Evolutionary conservation across 345 rosid species (phyloP), one percentile per base, ranked within the genome.

Genomic region (Acer saccharum): DNA sequence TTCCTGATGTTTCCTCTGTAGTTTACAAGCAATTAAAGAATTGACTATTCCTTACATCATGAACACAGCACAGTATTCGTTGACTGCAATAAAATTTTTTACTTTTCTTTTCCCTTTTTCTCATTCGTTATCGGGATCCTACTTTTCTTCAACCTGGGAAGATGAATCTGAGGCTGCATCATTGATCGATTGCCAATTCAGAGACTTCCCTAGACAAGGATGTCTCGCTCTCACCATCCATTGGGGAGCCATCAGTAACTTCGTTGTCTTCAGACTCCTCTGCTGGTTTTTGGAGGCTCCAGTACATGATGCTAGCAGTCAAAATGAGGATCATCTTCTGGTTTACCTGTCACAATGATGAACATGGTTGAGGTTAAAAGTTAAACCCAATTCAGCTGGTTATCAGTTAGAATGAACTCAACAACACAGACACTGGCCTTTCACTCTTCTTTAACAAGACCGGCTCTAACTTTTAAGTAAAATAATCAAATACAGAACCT

Each of bases 301-400:
- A 94, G 79, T 88, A 94, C 99, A 94, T 94, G 76, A 96, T 94
- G 82, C 97, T 92, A 23, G 99, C 98, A 0, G 97, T 81, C 86
- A 94, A 82, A 48, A 85, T 91, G 48, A 96, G 98, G 79, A 94
- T 91, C 98, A 96, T 96, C 90, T 96, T 96, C 88, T 86, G 97
- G 90, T 94, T 96, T 71, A 92, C 98, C 98, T 95, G 90, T 74
- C 80, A 78, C 57, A 32, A 39, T 57, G 25, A 54, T 6, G 43
- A 55, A 52, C 44, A 4, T 0, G 35, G 65, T 27, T 7, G 10
- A 43, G 61, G 18, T 72, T 68, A 50, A 58, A 54, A 14, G 71
- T 57, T 54, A 48, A 32, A 43, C 21, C 63, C 23, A 32, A 20
- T 50, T 41, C 23, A 39, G 78, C 39, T 17, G 5, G 18, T 69